Percentiles rank a stretch among this genome's conserved stretches.
These are phyloP conservation scores for Claviceps sp. DNA, from an alignment of 2,329 filamentous ascomycete species.

Conservation along the genomic window DNA sequence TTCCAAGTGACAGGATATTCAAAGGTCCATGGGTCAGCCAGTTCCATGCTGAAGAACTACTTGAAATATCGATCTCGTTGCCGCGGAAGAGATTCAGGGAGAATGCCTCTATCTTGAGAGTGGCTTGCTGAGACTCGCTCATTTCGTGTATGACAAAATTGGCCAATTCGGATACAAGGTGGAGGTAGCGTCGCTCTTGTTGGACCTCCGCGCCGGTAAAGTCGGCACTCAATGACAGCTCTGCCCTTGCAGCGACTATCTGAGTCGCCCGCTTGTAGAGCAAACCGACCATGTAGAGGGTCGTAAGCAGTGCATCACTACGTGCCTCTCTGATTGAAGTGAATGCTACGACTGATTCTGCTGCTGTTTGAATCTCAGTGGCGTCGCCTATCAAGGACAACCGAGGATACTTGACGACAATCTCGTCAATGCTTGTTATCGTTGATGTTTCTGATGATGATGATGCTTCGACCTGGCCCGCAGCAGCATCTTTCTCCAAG, in stretches of 20 bases:
- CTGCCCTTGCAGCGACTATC: conserved; percentile 7
- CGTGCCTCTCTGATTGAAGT: conserved; percentile 16
- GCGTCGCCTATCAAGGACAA: conserved; percentile 11
- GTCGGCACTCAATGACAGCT: conserved; percentile 20
- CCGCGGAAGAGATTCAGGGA: conserved; percentile 25
- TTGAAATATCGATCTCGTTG: conserved; percentile 8
- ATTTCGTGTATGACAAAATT: conserved; percentile 24
- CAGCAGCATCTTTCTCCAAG: conserved; percentile 8
- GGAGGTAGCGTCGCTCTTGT: conserved; percentile 22
- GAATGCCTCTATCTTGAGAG: conserved; percentile 19
- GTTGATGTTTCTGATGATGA: conserved; percentile 4
- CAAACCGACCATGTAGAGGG: conserved; percentile 22
- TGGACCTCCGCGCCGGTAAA: conserved; percentile 15
- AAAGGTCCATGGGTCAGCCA: conserved; percentile 19
- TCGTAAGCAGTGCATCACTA: conserved; percentile 24
- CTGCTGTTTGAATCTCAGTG: background rate
- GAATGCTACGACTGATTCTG: conserved; percentile 4
- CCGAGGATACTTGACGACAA: conserved; percentile 16
- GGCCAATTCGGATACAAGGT: conserved; percentile 22
- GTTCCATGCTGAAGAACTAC: conserved; percentile 12
- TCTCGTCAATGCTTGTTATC: conserved; percentile 2
- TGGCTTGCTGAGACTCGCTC: conserved; percentile 22
- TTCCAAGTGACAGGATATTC: conserved; percentile 24
- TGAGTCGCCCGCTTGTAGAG: conserved; percentile 29
- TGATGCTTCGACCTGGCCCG: conserved; percentile 10